Conservation (phyloP, 106 monocot species). For the Hemerocallis citrina region DNA sequence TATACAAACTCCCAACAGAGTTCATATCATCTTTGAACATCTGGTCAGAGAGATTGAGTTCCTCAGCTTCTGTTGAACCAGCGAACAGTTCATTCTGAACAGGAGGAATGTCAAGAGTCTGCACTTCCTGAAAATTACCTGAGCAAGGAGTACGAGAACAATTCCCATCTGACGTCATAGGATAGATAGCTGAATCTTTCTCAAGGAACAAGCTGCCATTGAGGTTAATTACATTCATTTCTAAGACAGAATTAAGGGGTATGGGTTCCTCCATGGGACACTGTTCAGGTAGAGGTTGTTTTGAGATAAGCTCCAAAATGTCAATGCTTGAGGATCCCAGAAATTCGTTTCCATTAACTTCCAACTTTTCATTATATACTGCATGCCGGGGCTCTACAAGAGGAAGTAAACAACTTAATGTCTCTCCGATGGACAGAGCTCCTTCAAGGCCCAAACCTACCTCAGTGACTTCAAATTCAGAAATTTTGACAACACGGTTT, state of each 20-base stretch:
- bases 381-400: slow-evolving; percentile 15
- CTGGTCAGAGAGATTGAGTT: slow-evolving; percentile 26
- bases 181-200: slow-evolving; percentile 36
- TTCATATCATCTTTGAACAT: slow-evolving; percentile 36
- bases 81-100: slow-evolving; percentile 27
- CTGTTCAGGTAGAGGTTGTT: slow-evolving; percentile 16
- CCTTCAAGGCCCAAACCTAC: slow-evolving; percentile 30
- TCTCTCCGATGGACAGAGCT: slow-evolving; percentile 14
- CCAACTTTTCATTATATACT: slow-evolving; percentile 17
- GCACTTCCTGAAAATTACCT: slow-evolving; percentile 54
- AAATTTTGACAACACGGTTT: slow-evolving; percentile 16
- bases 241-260: slow-evolving; percentile 39
- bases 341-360: slow-evolving; percentile 33
- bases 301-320: slow-evolving; percentile 28
- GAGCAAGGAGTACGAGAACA: slow-evolving; percentile 41
- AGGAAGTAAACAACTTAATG: slow-evolving; percentile 33
- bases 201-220: slow-evolving; percentile 36
- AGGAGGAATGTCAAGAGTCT: slow-evolving; percentile 51
- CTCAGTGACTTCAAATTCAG: slow-evolving; percentile 56
- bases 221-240: slow-evolving; percentile 48
- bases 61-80: slow-evolving; percentile 14
- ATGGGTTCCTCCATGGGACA: slow-evolving; percentile 16
- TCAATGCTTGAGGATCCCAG: slow-evolving; percentile 17
- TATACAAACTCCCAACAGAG: slow-evolving; percentile 34
- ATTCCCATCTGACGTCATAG: slow-evolving; percentile 26